A percentile compares a stretch with the other conserved stretches of the same genome.
Evolutionary conservation across 352 stramenopile genomes (phyloP).

Genomic region (Peronospora tabacina): DNA sequence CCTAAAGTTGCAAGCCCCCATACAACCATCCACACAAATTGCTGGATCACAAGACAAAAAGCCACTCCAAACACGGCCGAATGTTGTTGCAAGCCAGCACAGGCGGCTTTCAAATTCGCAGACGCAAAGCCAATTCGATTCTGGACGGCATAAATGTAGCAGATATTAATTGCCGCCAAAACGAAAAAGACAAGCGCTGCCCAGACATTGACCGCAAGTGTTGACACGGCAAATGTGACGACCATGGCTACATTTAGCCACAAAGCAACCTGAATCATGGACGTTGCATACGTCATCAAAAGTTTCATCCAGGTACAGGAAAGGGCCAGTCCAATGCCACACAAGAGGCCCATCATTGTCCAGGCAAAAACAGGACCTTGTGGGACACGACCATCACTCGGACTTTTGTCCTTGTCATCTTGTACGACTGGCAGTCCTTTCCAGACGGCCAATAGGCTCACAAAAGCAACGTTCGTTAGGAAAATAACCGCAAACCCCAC

Average conservation of each 20-base stretch:
- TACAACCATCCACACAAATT: conserved; percentile 64
- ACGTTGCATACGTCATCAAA: conserved; percentile 61
- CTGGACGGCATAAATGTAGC: conserved; percentile 74
- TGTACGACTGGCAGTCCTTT: conserved; percentile 57
- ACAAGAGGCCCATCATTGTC: conserved; percentile 42
- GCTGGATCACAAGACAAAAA: conserved; percentile 58
- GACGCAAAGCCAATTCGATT: conserved; percentile 78
- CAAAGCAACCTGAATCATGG: conserved; percentile 73
- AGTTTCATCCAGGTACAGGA: conserved; percentile 72
- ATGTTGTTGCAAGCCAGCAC: conserved; percentile 46
- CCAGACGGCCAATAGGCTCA: conserved; percentile 58
- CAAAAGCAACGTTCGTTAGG: conserved; percentile 45
- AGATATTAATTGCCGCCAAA: conserved; percentile 70
- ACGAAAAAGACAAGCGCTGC: conserved; percentile 49
- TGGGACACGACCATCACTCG: conserved; percentile 19
- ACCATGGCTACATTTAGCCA: conserved; percentile 77
- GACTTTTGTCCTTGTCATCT: conserved; percentile 28
- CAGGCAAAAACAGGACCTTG: conserved; percentile 45
- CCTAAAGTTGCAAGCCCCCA: conserved; percentile 63
- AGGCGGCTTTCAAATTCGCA: conserved; percentile 72
- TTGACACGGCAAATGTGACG: conserved; percentile 51
- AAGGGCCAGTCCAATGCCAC: conserved; percentile 43
- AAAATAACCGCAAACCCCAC: conserved; percentile 65
- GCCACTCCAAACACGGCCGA: conserved; percentile 57
- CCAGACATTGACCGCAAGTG: conserved; percentile 57